Conservation (phyloP, 108 stramenopile species). For the Parietichytrium sp. region DNA sequence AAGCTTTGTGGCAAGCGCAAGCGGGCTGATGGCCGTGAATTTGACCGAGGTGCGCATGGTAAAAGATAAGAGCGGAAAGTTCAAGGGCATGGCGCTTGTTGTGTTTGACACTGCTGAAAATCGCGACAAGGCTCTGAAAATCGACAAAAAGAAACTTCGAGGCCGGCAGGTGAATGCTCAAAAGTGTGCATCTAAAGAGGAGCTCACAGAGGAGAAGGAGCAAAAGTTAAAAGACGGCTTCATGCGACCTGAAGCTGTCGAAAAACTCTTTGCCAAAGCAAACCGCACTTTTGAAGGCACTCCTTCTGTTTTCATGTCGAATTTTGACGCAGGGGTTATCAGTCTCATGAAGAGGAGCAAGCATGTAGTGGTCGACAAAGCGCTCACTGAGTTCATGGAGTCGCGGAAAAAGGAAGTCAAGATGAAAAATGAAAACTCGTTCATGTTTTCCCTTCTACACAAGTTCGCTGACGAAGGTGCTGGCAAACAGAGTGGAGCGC, state of each 20-base stretch:
- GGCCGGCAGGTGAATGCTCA: constrained; percentile 13
- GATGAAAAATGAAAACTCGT: too few species aligned
- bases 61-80: background rate
- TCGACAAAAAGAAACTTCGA: constrained; percentile 1
- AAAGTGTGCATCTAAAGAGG: background rate
- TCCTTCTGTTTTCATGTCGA: background rate
- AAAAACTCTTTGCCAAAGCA: background rate
- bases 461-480: too few species aligned
- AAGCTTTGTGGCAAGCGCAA: background rate
- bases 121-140: background rate
- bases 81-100: constrained; percentile 28
- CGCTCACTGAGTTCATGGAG: background rate
- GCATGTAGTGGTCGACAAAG: background rate
- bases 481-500: background rate
- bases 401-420: background rate
- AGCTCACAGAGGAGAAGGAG: background rate
- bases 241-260: too few species aligned
- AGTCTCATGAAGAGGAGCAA: background rate
- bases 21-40: background rate
- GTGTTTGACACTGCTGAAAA: background rate
- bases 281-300: background rate
- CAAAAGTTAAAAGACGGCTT: background rate
- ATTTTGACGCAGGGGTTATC: background rate
- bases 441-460: too few species aligned
- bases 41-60: constrained; percentile 8